These are phyloP conservation scores for Gnomoniopsis smithogilvyi DNA, from an alignment of 2,329 filamentous ascomycete species.

Conservation along the genomic window DNA sequence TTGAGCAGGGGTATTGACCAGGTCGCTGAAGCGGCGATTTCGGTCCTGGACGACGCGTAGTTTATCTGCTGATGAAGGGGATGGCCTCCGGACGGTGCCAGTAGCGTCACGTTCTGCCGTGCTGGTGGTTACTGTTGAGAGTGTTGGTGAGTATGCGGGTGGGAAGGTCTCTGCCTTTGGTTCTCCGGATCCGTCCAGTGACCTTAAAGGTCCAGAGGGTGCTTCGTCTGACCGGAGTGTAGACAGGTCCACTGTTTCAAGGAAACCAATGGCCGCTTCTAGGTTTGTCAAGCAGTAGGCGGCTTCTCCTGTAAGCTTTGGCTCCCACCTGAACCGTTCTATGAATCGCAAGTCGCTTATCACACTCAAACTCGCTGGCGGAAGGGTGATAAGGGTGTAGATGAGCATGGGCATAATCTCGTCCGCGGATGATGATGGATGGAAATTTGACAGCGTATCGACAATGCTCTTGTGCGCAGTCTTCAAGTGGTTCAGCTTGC, in stretches of 20 bases:
- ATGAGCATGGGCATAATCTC: slow-evolving; percentile 97
- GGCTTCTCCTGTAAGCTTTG: slow-evolving; percentile 86
- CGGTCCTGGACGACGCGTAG: slow-evolving; percentile 50
- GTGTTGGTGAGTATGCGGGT: slow-evolving; percentile 49
- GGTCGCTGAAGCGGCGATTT: slow-evolving; percentile 75
- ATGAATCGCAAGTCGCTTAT: slow-evolving; percentile 96
- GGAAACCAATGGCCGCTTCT: slow-evolving; percentile 89
- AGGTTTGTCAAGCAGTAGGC: slow-evolving; percentile 96
- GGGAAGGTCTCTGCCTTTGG: slow-evolving; percentile 54
- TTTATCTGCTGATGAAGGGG: slow-evolving; percentile 38
- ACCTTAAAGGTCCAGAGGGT: slow-evolving; percentile 64
- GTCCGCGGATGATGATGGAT: slow-evolving; percentile 84
- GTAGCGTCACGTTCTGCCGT: slow-evolving; percentile 23
- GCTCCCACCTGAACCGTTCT: slow-evolving; percentile 82
- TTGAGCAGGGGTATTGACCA: slow-evolving; percentile 81
- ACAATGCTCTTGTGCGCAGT: slow-evolving; percentile 92
- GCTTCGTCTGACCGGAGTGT: slow-evolving; percentile 79
- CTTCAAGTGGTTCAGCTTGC: slow-evolving; percentile 86
- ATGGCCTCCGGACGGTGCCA: slow-evolving; percentile 28
- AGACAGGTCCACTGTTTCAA: slow-evolving; percentile 92
- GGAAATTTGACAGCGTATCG: slow-evolving; percentile 69
- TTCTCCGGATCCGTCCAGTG: slow-evolving; percentile 44
- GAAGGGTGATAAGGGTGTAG: slow-evolving; percentile 88
- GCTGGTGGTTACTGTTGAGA: slow-evolving; percentile 31
- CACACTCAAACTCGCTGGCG: slow-evolving; percentile 79